Evolutionary conservation across 352 stramenopile genomes (phyloP).

Genomic region (Blastocystis sp.): DNA sequence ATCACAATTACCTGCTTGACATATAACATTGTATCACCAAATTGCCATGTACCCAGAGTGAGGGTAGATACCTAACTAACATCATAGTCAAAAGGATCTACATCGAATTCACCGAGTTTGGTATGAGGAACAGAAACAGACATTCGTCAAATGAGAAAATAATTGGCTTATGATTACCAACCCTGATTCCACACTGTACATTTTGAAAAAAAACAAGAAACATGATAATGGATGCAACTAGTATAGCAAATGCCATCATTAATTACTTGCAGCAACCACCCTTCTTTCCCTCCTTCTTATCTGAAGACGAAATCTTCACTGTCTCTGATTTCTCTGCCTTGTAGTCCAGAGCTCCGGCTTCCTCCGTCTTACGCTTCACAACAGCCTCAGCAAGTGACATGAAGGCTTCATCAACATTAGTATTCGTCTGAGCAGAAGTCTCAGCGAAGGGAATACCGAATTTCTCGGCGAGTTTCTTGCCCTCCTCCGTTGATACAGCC

Average conservation of each 20-base stretch:
- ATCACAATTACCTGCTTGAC: slow-evolving; percentile 30
- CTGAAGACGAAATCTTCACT: slow-evolving; percentile 52
- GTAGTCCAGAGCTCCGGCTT: slow-evolving; percentile 55
- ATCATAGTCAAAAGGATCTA: background rate
- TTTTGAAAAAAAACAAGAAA: background rate
- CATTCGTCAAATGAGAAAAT: background rate
- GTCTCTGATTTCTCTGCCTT: slow-evolving; percentile 63
- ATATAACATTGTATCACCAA: slow-evolving; percentile 67
- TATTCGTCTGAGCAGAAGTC: slow-evolving; percentile 90
- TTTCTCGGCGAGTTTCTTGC: slow-evolving; percentile 86
- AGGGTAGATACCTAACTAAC: slow-evolving; percentile 48
- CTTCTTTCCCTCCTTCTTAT: slow-evolving; percentile 67
- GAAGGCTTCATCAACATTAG: slow-evolving; percentile 84
- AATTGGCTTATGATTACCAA: background rate
- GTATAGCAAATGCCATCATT: background rate
- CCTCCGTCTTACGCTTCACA: slow-evolving; percentile 61
- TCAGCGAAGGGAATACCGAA: slow-evolving; percentile 89
- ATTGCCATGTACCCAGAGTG: slow-evolving; percentile 67
- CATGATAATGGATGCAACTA: slow-evolving; percentile 41
- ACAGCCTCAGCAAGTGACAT: slow-evolving; percentile 66
- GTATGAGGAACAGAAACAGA: slow-evolving; percentile 66
- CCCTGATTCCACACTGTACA: background rate
- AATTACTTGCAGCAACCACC: slow-evolving; percentile 62
- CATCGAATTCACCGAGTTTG: slow-evolving; percentile 64
- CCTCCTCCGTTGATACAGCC: slow-evolving; percentile 88